Conservation (phyloP, 2,329 filamentous ascomycete genomes). For the Rhinocladiella mackenziei region DNA sequence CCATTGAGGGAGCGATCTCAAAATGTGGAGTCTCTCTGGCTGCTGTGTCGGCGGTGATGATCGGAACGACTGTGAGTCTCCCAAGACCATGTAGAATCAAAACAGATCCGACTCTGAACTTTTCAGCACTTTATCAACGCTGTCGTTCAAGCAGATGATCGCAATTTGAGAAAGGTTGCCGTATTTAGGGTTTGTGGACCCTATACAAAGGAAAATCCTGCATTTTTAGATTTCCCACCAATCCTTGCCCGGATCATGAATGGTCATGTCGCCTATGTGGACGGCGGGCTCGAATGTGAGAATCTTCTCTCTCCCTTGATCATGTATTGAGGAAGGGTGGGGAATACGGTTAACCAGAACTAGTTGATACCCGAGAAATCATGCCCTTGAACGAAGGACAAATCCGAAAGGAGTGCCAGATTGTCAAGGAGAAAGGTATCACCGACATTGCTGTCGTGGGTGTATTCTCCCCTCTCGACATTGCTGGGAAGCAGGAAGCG, state of each 20-base stretch:
- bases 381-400: constrained; percentile 38
- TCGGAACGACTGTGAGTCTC: constrained; percentile 42
- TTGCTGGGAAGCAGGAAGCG: constrained; percentile 41
- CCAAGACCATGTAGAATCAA: background rate
- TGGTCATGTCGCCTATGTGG: constrained; percentile 42
- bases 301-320: no score
- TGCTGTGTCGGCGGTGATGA: constrained; percentile 46
- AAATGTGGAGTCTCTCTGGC: constrained; percentile 38
- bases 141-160: constrained; percentile 45
- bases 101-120: background rate
- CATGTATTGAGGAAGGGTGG: background rate
- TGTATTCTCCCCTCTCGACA: constrained; percentile 47
- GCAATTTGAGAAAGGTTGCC: constrained; percentile 44
- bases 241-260: constrained; percentile 40
- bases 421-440: constrained; percentile 38
- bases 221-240: constrained; percentile 46
- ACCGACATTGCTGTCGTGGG: constrained; percentile 43
- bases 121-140: constrained; percentile 48
- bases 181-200: constrained; percentile 47
- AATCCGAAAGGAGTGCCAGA: constrained; percentile 35
- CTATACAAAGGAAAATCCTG: constrained; percentile 42
- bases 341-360: background rate
- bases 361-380: constrained; percentile 48
- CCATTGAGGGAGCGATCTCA: constrained; percentile 43
- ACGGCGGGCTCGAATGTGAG: constrained; percentile 42